A percentile compares a stretch with the other conserved stretches of the same genome.
Evolutionary conservation across 2,329 filamentous ascomycete genomes (phyloP).

Genomic region (Penicillium glabrum): DNA sequence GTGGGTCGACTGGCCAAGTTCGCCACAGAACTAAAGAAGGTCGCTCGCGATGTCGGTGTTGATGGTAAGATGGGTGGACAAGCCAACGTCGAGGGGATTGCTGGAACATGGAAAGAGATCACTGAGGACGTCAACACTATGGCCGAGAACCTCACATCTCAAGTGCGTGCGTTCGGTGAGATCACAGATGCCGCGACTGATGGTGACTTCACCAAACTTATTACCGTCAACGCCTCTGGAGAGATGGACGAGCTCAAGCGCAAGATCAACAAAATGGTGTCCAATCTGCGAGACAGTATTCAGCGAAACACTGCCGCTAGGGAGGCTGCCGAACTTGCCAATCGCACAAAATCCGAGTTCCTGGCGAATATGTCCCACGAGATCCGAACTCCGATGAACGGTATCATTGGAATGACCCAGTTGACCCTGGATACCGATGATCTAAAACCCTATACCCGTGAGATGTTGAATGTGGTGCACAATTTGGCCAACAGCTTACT

Average conservation of each 20-base stretch:
- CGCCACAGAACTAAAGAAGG: conserved; percentile 92
- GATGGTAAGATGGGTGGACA: conserved; percentile 99
- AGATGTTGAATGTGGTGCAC: conserved; percentile 98
- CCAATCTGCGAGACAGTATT: conserved; percentile 91
- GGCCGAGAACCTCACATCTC: conserved; percentile 82
- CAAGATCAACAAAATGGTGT: conserved; percentile 99
- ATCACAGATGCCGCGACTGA: conserved; percentile 98
- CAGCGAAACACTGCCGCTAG: conserved; percentile 94
- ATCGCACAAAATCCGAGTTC: conserved; percentile 98
- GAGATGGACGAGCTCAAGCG: conserved; percentile 99
- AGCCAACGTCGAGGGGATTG: conserved; percentile 88
- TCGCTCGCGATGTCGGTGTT: conserved; percentile 94
- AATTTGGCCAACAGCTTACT: conserved; percentile 93
- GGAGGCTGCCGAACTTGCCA: conserved; percentile 92
- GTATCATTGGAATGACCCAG: conserved; percentile 97
- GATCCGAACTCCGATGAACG: conserved; percentile 96
- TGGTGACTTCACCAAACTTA: conserved; percentile 93
- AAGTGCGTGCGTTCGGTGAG: conserved; percentile 96
- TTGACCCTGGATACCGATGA: conserved; percentile 93
- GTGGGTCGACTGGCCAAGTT: conserved; percentile 92
- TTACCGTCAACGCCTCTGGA: conserved; percentile 94
- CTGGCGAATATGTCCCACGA: conserved; percentile 99
- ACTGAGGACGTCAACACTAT: conserved; percentile 96
- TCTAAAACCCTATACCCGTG: conserved; percentile 89
- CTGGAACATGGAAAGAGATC: conserved; percentile 97